Percentiles rank a stretch among this genome's conserved stretches.
Evolutionary conservation across 2,329 filamentous ascomycete genomes (phyloP).

Genomic region (Coccinonectria pachysandricola): DNA sequence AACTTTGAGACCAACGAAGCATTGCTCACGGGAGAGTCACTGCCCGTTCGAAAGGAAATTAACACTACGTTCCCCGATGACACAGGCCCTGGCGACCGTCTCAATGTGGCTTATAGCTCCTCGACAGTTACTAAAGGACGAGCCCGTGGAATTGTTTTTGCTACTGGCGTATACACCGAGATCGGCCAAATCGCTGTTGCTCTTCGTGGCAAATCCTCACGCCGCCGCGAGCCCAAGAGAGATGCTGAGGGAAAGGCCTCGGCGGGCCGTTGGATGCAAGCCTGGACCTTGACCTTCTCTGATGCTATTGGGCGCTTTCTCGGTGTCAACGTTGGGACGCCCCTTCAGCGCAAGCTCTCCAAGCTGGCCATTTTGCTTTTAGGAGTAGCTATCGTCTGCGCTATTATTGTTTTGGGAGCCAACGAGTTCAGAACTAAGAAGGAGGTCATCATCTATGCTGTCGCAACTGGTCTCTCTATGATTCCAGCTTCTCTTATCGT

Average conservation of each 20-base stretch:
- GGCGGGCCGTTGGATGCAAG: conserved; percentile 19
- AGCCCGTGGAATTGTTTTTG: conserved; percentile 48
- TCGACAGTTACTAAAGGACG: conserved; percentile 52
- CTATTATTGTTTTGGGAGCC: conserved; percentile 11
- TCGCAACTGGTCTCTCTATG: conserved; percentile 32
- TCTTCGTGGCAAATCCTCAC: conserved; percentile 27
- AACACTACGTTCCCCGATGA: conserved; percentile 29
- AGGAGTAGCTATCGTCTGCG: conserved; percentile 11
- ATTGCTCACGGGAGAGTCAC: conserved; percentile 51
- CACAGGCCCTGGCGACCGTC: conserved; percentile 41
- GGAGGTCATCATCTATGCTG: conserved; percentile 30
- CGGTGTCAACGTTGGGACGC: conserved; percentile 47
- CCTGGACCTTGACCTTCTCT: conserved; percentile 23
- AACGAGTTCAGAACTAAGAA: conserved; percentile 20
- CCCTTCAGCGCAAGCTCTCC: conserved; percentile 56
- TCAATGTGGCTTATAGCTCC: conserved; percentile 54
- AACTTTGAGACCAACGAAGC: conserved; percentile 58
- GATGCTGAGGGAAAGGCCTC: conserved; percentile 31
- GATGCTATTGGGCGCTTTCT: conserved; percentile 29
- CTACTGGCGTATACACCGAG: conserved; percentile 53
- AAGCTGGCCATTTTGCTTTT: conserved; percentile 53
- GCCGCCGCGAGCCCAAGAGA: conserved; percentile 26
- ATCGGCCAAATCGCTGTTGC: conserved; percentile 48
- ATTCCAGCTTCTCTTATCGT: conserved; percentile 34
- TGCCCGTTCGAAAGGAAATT: conserved; percentile 46